phyloP scores from a whole-genome alignment of 2,329 filamentous ascomycete species.

The Rutstroemia sp. region DNA sequence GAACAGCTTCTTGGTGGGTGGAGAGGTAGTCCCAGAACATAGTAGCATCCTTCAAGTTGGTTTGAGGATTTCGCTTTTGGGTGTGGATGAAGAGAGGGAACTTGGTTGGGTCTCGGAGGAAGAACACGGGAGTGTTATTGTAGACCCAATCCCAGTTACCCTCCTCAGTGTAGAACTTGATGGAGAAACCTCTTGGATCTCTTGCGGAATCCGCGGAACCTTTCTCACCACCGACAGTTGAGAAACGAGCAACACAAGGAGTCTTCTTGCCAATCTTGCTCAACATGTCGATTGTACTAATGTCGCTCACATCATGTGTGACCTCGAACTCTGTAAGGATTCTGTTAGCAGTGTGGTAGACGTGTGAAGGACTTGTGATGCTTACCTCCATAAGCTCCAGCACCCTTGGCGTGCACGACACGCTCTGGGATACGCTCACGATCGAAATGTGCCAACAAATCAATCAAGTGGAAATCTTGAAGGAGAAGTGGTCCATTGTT shows the following conservation, averaged over 20 bases:
- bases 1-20: constrained; percentile 54
- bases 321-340: constrained; percentile 22
- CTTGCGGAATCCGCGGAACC: constrained; percentile 61
- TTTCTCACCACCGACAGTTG: constrained; percentile 63
- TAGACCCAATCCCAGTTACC: constrained; percentile 68
- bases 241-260: constrained; percentile 58
- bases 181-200: constrained; percentile 59
- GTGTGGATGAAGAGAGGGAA: constrained; percentile 72
- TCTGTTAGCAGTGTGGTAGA: constrained; percentile 9
- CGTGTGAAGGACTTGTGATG: background rate
- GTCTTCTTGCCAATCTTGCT: constrained; percentile 61
- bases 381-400: constrained; percentile 28
- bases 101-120: constrained; percentile 66
- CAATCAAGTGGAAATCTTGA: constrained; percentile 59
- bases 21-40: constrained; percentile 43
- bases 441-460: constrained; percentile 49
- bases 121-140: constrained; percentile 74
- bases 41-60: constrained; percentile 57
- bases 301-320: constrained; percentile 26
- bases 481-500: constrained; percentile 51
- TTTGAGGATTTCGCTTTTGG: constrained; percentile 68
- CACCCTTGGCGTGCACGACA: constrained; percentile 36
- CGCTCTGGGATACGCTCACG: constrained; percentile 38
- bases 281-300: constrained; percentile 29
- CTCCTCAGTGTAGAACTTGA: constrained; percentile 66